These are phyloP conservation scores for Sporothrix pallida DNA, from an alignment of 2,329 filamentous ascomycete genomes.

Conservation along the genomic window DNA sequence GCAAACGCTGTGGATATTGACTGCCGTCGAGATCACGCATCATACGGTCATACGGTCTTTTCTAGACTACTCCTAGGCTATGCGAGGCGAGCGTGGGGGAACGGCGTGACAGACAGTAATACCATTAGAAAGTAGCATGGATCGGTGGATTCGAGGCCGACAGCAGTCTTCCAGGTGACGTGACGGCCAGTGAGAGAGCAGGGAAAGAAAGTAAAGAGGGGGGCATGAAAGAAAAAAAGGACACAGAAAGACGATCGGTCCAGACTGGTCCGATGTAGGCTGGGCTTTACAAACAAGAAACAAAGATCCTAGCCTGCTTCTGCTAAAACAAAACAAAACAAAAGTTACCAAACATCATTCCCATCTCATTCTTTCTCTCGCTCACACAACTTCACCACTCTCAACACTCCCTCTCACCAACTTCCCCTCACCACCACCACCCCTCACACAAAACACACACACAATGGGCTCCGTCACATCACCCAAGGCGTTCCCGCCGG, in stretches of 20 bases:
- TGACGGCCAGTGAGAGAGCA: background rate
- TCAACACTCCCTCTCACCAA: background rate
- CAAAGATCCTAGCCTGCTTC: background rate
- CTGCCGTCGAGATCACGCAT: background rate
- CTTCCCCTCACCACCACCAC: background rate
- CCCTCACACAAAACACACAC: background rate
- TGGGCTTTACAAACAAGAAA: background rate
- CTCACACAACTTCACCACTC: background rate
- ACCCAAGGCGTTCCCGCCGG: slow-evolving; percentile 47
- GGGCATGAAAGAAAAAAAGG: background rate
- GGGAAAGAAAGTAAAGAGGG: background rate
- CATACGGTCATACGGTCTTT: background rate
- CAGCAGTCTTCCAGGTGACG: slow-evolving; percentile 5
- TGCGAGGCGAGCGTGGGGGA: slow-evolving; percentile 4
- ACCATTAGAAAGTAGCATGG: too few species aligned
- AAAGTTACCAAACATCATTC: background rate
- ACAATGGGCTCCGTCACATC: slow-evolving; percentile 29
- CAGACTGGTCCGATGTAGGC: slow-evolving; percentile 22
- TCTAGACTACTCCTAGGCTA: background rate
- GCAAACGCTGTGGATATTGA: background rate
- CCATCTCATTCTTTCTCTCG: background rate
- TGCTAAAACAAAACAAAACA: background rate
- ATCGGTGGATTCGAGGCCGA: slow-evolving; percentile 7
- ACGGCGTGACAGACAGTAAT: background rate
- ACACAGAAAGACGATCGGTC: background rate